Conservation (phyloP, 208 protist genomes). For the Trypanosoma cruzi region DNA sequence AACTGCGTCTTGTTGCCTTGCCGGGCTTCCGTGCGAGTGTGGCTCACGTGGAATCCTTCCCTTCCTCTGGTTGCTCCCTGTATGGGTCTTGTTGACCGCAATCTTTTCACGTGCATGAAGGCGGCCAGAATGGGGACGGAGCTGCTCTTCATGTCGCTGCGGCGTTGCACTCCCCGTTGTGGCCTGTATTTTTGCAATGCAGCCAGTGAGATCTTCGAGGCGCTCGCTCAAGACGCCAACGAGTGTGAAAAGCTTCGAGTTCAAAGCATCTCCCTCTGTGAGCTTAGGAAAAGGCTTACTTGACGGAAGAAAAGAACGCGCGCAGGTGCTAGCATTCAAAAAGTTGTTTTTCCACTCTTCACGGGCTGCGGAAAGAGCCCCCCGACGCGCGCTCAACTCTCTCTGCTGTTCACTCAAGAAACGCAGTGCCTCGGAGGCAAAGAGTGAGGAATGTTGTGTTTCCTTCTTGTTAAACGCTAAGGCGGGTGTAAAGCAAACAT, state of each 20-base stretch:
- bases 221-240: constrained; percentile 31
- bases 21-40: not conserved
- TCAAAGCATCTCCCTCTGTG: not conserved
- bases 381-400: constrained; percentile 22
- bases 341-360: constrained; percentile 35
- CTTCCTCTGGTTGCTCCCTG: not conserved
- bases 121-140: not conserved
- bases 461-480: not conserved
- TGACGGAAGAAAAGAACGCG: not conserved
- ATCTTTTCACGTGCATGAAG: not conserved
- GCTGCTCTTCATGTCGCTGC: not conserved
- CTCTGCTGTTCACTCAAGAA: constrained; percentile 34
- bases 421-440: constrained; percentile 34
- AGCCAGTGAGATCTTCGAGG: constrained; percentile 30
- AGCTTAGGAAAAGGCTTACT: not conserved
- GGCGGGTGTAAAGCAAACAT: not conserved
- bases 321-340: not conserved
- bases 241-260: constrained; percentile 25
- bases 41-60: not conserved
- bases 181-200: constrained; percentile 11
- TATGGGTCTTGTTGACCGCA: not conserved
- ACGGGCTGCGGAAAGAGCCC: constrained; percentile 28
- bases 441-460: not conserved
- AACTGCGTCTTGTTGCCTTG: not conserved
- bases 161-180: not conserved